phyloP scores from a whole-genome alignment of 192 early-diverging fungal genomes.

The Rhizophagus sp. region DNA sequence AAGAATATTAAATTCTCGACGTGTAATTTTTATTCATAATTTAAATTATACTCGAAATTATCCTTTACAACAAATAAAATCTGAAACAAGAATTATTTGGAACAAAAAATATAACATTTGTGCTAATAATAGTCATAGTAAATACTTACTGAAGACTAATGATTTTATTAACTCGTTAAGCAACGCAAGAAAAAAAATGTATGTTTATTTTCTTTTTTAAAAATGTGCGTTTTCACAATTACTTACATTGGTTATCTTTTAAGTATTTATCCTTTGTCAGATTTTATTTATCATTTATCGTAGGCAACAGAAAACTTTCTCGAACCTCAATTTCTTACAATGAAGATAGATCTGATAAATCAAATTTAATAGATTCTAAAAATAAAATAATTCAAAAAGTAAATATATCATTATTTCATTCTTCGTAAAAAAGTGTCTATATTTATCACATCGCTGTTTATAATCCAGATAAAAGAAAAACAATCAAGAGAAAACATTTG shows the following conservation, averaged over 20 bases:
- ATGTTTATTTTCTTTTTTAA: background rate
- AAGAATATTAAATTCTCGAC: background rate
- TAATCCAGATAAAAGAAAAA: constrained; percentile 6
- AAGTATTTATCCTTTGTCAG: background rate
- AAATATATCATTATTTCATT: background rate
- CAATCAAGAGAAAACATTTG: constrained; percentile 74
- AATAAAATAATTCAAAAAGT: background rate
- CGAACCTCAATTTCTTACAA: background rate
- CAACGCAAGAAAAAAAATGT: background rate
- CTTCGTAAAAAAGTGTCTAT: background rate
- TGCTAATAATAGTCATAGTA: background rate
- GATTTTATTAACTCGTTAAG: background rate
- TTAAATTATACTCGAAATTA: background rate
- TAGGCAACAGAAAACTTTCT: background rate
- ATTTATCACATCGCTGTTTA: background rate
- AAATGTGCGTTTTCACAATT: too few species aligned
- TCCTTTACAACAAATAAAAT: background rate
- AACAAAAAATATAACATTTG: background rate
- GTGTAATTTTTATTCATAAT: background rate
- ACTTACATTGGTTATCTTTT: background rate
- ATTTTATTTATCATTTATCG: background rate
- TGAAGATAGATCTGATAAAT: background rate
- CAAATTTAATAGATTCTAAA: background rate
- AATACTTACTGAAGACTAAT: background rate
- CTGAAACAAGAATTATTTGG: too few species aligned